A percentile compares a stretch with the other conserved stretches of the same genome.
These are phyloP conservation scores for Lactarius evosmus DNA, from an alignment of 768 basidiomycete genomes.

Conservation along the genomic window DNA sequence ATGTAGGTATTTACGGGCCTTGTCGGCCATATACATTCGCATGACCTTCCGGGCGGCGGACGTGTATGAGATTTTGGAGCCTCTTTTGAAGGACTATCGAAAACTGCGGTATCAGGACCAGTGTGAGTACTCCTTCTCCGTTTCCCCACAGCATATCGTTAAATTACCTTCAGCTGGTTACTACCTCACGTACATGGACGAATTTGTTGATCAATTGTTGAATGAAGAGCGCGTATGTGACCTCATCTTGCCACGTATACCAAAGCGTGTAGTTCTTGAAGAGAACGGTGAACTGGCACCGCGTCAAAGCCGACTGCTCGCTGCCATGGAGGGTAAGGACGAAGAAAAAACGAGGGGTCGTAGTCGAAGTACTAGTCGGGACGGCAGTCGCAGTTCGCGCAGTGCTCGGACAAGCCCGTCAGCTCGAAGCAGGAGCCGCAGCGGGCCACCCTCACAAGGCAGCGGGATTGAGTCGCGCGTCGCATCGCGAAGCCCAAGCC, in stretches of 20 bases:
- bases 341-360: constrained; percentile 43
- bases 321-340: constrained; percentile 77
- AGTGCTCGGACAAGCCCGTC: constrained; percentile 31
- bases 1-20: constrained; percentile 83
- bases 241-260: constrained; percentile 88
- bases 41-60: constrained; percentile 91
- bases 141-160: constrained; percentile 1
- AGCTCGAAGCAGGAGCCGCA: constrained; percentile 35
- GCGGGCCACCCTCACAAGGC: constrained; percentile 42
- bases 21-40: constrained; percentile 91
- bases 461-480: constrained; percentile 65
- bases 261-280: constrained; percentile 82
- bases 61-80: constrained; percentile 91
- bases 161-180: constrained; percentile 66
- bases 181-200: constrained; percentile 82
- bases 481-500: constrained; percentile 50
- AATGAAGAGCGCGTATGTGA: constrained; percentile 93
- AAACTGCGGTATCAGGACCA: constrained; percentile 81
- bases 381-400: constrained; percentile 36
- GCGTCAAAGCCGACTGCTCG: constrained; percentile 79
- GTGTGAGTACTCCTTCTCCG: constrained; percentile 48
- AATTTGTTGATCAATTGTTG: constrained; percentile 82
- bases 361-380: constrained; percentile 38
- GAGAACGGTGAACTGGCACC: constrained; percentile 88
- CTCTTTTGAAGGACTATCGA: constrained; percentile 88